Base-by-base conservation (phyloP, 2,329 filamentous ascomycete species). In the Penicillium digitatum region DNA sequence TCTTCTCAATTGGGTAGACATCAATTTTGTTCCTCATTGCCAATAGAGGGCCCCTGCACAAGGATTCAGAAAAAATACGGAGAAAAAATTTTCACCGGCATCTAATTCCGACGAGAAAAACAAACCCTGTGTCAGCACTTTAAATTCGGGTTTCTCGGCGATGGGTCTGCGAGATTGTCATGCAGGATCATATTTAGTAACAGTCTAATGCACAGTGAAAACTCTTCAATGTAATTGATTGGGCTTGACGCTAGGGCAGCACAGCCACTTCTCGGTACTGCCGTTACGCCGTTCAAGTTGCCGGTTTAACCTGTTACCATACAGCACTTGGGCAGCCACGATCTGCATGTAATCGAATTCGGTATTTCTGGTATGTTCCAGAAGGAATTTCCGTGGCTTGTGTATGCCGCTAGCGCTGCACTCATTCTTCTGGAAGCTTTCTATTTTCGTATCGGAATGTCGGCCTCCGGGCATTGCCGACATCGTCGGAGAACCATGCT, bases 131-230 rank as follows among this genome's bases (percentile, higher is more conserved):
- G 63, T 65, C 60, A 64, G 62, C 62, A 65, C 63, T 38, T 56
- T 62, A 65, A 62, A 44, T 48, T 47, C 52, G 54, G 35, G 38
- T 14, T 51, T 35, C 52, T 52, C 50, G 45, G 49, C n/a, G 22
- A 45, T 16, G 24, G 44, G 24, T 9, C 40, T 51, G 49, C 29
- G 18, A 34, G 39, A 32, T 38, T 52, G 38, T 34, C 49, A 58
- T 60, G 60, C 57, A 61, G 46, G 50, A 56, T 54, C 52, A 60
- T 44, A 58, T 57, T 62, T 62, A 61, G 54, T 59, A 64, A 53
- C 42, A 42, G 35, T n/a, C 60, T 65, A 62, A 63, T 65, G 62
- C 62, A 64, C 47, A 32, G 37, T 34, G 48, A 57, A 56, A 63
- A 24, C 31, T 61, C 56, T 62, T 58, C 47, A 24, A 54, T 60